Evolutionary conservation across 805 yeast genomes (phyloP).

Genomic region (Cyberlindnera mrakii): DNA sequence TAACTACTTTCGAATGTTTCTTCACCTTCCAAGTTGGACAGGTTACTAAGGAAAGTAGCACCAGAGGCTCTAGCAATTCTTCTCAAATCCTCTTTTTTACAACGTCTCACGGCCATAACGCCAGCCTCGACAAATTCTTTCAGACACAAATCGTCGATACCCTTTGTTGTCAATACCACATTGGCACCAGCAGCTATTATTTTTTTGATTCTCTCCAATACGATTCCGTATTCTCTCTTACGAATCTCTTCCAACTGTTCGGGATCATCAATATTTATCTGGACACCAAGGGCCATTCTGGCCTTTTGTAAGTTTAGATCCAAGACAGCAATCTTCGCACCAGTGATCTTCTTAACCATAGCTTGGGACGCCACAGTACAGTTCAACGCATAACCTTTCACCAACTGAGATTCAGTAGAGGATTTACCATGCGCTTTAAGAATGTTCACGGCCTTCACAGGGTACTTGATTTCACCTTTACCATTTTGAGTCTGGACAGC

Average conservation of each 20-base stretch:
- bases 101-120: constrained; percentile 89
- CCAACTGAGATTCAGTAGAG: constrained; percentile 75
- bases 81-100: constrained; percentile 93
- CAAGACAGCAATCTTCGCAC: constrained; percentile 81
- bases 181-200: constrained; percentile 83
- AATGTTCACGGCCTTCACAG: constrained; percentile 94
- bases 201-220: constrained; percentile 65
- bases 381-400: constrained; percentile 92
- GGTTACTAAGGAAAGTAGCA: constrained; percentile 78
- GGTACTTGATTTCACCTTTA: constrained; percentile 86
- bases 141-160: constrained; percentile 97
- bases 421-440: constrained; percentile 97
- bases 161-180: constrained; percentile 90
- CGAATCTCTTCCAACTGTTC: constrained; percentile 93
- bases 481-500: constrained; percentile 88
- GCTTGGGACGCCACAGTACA: constrained; percentile 98
- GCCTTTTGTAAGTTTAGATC: constrained; percentile 94
- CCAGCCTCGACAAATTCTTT: constrained; percentile 85
- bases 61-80: constrained; percentile 98
- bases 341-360: constrained; percentile 66
- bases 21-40: constrained; percentile 93
- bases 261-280: constrained; percentile 94
- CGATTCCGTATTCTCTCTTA: constrained; percentile 81
- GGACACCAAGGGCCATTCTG: constrained; percentile 97
- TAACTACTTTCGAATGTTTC: constrained; percentile 74